Conservation (phyloP, 495 filamentous ascomycete genomes). For the Xylaria sp. region DNA sequence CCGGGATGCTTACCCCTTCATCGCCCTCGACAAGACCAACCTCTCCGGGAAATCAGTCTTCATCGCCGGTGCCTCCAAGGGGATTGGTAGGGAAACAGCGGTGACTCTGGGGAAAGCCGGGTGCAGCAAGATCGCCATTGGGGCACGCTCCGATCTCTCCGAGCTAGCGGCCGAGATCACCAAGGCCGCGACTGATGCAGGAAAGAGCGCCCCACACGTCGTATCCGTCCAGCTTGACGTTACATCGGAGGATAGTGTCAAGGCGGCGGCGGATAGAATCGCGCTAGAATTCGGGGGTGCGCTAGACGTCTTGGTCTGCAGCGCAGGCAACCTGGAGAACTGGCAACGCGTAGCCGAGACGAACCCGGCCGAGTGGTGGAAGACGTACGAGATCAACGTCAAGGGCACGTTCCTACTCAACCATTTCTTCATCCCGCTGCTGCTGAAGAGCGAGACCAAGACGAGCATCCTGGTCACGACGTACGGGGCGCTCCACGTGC, state of each 20-base stretch:
- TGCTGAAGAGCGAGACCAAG: conserved; percentile 45
- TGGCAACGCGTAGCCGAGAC: conserved; percentile 42
- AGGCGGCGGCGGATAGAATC: conserved; percentile 41
- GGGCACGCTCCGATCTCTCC: conserved; percentile 50
- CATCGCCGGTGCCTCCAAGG: conserved; percentile 63
- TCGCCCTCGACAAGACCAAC: conserved; percentile 43
- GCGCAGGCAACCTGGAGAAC: conserved; percentile 50
- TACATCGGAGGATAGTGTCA: conserved; percentile 45
- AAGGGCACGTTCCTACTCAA: conserved; percentile 51
- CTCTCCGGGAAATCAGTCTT: conserved; percentile 61
- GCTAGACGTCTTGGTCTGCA: conserved; percentile 54
- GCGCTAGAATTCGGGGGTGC: conserved; percentile 42
- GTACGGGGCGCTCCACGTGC: conserved; percentile 37
- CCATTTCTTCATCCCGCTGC: conserved; percentile 51
- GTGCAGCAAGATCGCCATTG: conserved; percentile 49
- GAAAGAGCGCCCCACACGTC: conserved; percentile 47
- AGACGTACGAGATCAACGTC: conserved; percentile 51
- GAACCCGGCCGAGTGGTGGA: conserved; percentile 50
- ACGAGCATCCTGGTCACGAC: conserved; percentile 47
- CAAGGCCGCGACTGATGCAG: conserved; percentile 41
- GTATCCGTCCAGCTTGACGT: conserved; percentile 52
- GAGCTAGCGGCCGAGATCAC: conserved; percentile 42
- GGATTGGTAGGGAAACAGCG: conserved; percentile 61
- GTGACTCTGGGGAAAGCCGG: conserved; percentile 54
- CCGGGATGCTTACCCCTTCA: conserved; percentile 49